A percentile compares a stretch with the other conserved stretches of the same genome.
Conservation (phyloP, 257 asterid species). For the Capsicum chinense region DNA sequence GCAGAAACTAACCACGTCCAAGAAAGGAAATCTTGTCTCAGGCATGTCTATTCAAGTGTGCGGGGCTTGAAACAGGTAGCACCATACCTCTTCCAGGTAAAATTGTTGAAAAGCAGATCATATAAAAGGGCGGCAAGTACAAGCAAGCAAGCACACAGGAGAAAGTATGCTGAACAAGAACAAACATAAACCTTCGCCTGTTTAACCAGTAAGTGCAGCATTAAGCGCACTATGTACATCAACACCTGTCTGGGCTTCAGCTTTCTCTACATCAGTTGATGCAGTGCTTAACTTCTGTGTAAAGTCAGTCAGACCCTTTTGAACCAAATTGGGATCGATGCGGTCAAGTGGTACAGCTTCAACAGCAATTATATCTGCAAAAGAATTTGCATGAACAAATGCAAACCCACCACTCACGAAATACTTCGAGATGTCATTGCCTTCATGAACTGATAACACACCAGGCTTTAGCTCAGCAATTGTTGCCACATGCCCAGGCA, state of each 20-base stretch:
- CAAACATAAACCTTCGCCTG: neutral
- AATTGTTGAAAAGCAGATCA: conserved; percentile 6
- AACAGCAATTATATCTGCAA: conserved; percentile 69
- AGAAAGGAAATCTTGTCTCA: conserved; percentile 11
- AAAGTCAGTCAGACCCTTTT: conserved; percentile 70
- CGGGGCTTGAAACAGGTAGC: conserved; percentile 9
- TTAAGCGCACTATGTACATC: conserved; percentile 90
- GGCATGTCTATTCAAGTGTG: conserved; percentile 26
- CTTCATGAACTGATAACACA: conserved; percentile 71
- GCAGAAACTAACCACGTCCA: neutral
- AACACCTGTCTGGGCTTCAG: conserved; percentile 82
- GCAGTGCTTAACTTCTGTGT: conserved; percentile 76
- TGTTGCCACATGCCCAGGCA: conserved; percentile 93
- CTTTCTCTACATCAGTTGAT: conserved; percentile 79
- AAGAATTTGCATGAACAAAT: conserved; percentile 75
- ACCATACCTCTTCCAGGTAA: conserved; percentile 11
- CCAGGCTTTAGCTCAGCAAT: conserved; percentile 89
- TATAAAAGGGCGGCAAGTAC: neutral
- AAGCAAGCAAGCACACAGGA: conserved; percentile 1
- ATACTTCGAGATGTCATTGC: conserved; percentile 65
- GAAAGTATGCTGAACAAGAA: neutral
- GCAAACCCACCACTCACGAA: conserved; percentile 84
- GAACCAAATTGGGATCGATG: conserved; percentile 63
- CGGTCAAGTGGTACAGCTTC: conserved; percentile 79
- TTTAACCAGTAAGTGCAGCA: conserved; percentile 75